Evolutionary conservation across 2,329 filamentous ascomycete species (phyloP), one percentile per base, ranked within the genome.

Genomic region (Lojkania enalia): DNA sequence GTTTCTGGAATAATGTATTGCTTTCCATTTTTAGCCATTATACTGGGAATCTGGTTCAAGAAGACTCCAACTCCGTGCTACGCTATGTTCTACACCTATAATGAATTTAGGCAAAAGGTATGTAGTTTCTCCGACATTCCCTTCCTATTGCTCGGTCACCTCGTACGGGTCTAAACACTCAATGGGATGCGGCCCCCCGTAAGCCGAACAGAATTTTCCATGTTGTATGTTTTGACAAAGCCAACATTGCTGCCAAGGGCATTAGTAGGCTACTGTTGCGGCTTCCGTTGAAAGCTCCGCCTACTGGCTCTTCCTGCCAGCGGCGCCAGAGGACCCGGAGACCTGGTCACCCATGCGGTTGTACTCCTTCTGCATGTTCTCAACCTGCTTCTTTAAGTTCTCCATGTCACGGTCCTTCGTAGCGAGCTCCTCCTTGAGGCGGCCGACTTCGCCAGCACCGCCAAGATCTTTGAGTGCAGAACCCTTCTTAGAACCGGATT

Each of bases 351-450:
- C 85, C 61, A 97, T 78, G 57, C 85, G 83, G 69, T 88, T 83
- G 74, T 96, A 97, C 77, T 95, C 91, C 67, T 84, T 82, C 70
- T 84, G 84, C 49, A 97, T 79, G 39, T 88, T 88, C 67, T 88
- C 83, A 52, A 85, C 82, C 81, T 99, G 94, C 80, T 95, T 95
- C 86, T 95, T 95, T 60, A 97, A 77, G 45, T 83, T 88, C 73
- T 87, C 83, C 58, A 96, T 82, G 63, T 97, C 90, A 56, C 80
- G 81, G 56, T 96, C 87, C 77, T 90, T 91, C 71, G 82, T 79
- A 51, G 74, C 81, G 42, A 88, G 71, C 67, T 87, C 73, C 70
- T 86, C 77, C 74, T 78, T 83, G 49, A 91, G 80, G 46, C 74
- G 71, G 42, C 80, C 81, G 52, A 96, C 82, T 76, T 95, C 87